Evolutionary conservation across 2,329 filamentous ascomycete genomes (phyloP).

Genomic region (Monilinia fructigena): DNA sequence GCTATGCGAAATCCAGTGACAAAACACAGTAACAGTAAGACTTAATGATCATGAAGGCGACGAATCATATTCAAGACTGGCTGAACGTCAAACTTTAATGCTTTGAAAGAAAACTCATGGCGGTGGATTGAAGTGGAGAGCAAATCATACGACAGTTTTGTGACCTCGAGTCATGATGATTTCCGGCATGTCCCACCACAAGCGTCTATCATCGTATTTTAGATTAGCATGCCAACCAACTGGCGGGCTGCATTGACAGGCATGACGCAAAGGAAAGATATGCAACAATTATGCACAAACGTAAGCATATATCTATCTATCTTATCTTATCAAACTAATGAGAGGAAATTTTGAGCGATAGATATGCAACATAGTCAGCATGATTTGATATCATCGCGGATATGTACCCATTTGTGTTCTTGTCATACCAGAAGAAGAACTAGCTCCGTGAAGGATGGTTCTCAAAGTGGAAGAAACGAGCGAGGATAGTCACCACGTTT

Average conservation of each 20-base stretch:
- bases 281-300: no score
- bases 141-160: not conserved
- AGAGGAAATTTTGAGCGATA: not conserved
- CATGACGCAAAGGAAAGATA: not conserved
- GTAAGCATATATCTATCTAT: no score
- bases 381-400: not conserved
- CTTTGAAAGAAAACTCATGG: not conserved
- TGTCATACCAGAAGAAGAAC: not conserved
- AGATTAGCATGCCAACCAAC: conserved; percentile 1
- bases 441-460: not conserved
- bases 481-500: not conserved
- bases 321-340: no score
- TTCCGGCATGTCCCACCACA: not conserved
- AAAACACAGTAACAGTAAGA: not conserved
- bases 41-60: conserved; percentile 1
- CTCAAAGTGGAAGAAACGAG: not conserved
- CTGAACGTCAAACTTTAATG: not conserved
- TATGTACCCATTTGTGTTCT: not conserved
- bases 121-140: not conserved
- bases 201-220: not conserved
- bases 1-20: not conserved
- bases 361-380: not conserved
- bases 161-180: conserved; percentile 9
- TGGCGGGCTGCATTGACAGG: not conserved
- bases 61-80: not conserved